Conservation (phyloP, 2,329 filamentous ascomycete genomes). For the Penicillium sumatraense region DNA sequence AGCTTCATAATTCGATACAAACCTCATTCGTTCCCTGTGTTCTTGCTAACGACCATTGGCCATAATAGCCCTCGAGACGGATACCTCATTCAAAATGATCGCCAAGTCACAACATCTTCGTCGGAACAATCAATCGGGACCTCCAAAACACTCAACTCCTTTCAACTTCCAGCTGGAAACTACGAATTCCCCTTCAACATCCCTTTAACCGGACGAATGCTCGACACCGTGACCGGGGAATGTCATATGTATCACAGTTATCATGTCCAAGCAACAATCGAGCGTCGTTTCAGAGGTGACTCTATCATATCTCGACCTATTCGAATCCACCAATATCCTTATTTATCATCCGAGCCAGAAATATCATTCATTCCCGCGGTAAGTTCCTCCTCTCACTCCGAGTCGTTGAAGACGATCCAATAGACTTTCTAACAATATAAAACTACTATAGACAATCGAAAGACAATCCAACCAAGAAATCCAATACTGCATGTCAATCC, state of each 20-base stretch:
- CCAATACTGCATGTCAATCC: slow-evolving; percentile 25
- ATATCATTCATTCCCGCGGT: slow-evolving; percentile 3
- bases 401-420: not conserved
- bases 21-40: too few relatives aligned
- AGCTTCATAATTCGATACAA: not conserved
- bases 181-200: slow-evolving; percentile 27
- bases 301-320: slow-evolving; percentile 20
- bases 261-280: slow-evolving; percentile 15
- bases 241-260: slow-evolving; percentile 25
- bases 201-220: slow-evolving; percentile 9
- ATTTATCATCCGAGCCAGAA: slow-evolving; percentile 2
- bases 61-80: slow-evolving; percentile 1
- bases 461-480: slow-evolving; percentile 10
- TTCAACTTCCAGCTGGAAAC: slow-evolving; percentile 21
- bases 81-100: not conserved
- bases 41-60: not conserved
- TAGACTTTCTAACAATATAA: not conserved
- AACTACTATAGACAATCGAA: slow-evolving; percentile 13
- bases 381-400: not conserved
- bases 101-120: slow-evolving; percentile 18
- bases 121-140: slow-evolving; percentile 17
- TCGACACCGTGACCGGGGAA: slow-evolving; percentile 16
- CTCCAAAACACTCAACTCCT: slow-evolving; percentile 18
- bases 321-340: slow-evolving; percentile 16
- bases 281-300: slow-evolving; percentile 18